Percentiles rank a stretch among this genome's conserved stretches.
Conservation (phyloP, 176 grass and related monocot genomes). For the Rhynchospora breviuscula region DNA sequence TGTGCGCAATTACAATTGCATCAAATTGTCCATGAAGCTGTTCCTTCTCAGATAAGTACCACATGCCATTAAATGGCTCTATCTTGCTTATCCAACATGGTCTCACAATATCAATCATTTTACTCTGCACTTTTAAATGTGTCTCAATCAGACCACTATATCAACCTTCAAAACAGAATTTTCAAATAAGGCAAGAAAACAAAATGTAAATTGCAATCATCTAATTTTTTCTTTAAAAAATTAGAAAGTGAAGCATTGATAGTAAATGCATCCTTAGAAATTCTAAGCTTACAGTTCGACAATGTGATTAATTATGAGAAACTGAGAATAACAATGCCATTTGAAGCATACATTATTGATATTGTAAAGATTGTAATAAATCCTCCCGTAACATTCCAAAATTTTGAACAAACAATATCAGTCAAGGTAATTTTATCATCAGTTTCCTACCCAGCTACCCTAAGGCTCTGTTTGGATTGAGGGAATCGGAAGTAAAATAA, state of each 20-base stretch:
- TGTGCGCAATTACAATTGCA: slow-evolving; percentile 85
- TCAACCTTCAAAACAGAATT: background rate
- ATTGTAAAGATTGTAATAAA: background rate
- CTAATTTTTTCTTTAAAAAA: background rate
- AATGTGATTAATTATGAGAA: background rate
- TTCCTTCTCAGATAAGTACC: slow-evolving; percentile 79
- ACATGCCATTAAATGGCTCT: slow-evolving; percentile 72
- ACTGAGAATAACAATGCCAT: background rate
- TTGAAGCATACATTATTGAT: background rate
- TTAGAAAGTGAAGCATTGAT: background rate
- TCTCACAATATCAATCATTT: slow-evolving; percentile 48
- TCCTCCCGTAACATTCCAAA: background rate
- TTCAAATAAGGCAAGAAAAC: slow-evolving; percentile 18
- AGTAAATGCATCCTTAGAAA: background rate
- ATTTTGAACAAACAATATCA: background rate
- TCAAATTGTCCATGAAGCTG: slow-evolving; percentile 69
- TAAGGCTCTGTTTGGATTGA: no score
- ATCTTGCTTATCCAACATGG: slow-evolving; percentile 92
- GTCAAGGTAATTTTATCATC: background rate
- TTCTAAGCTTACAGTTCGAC: background rate
- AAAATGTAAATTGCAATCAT: background rate
- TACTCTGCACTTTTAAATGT: slow-evolving; percentile 44
- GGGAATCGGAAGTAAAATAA: no score
- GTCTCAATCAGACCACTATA: slow-evolving; percentile 20
- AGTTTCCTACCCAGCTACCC: background rate